Conservation (phyloP, 441 rosid genomes). For the Populus trichocarpa region DNA sequence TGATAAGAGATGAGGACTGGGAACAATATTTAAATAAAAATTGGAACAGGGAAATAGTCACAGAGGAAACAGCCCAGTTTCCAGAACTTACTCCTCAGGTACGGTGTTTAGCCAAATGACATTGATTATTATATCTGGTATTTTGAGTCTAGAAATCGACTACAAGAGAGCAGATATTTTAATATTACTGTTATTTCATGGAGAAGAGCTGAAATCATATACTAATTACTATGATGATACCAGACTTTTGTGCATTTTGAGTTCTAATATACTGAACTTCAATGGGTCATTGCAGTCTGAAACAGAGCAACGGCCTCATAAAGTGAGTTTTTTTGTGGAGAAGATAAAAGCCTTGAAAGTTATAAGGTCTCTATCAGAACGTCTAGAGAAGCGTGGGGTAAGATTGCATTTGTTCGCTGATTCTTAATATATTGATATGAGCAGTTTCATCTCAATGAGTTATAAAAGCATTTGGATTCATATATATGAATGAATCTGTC, state of each 20-base stretch:
- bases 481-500: neutral
- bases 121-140: neutral
- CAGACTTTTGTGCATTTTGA: neutral
- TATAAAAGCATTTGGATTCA: neutral
- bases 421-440: neutral
- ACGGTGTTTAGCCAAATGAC: neutral
- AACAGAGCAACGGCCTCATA: slow-evolving; percentile 79
- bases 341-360: slow-evolving; percentile 64
- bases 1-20: slow-evolving; percentile 87
- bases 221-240: neutral
- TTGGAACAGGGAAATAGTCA: slow-evolving; percentile 67
- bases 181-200: neutral
- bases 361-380: slow-evolving; percentile 45
- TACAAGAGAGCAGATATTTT: neutral
- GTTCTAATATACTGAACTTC: neutral
- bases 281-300: slow-evolving; percentile 49
- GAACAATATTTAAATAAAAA: slow-evolving; percentile 57
- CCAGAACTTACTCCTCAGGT: slow-evolving; percentile 86
- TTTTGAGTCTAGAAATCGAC: neutral
- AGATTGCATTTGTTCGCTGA: slow-evolving; percentile 16
- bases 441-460: neutral
- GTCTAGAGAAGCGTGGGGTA: slow-evolving; percentile 65
- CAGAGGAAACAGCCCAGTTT: slow-evolving; percentile 69
- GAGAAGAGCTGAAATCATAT: neutral
- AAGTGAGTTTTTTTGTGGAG: slow-evolving; percentile 82